Conservation (phyloP, 2,329 filamentous ascomycete genomes). For the Exophiala alcalophila region DNA sequence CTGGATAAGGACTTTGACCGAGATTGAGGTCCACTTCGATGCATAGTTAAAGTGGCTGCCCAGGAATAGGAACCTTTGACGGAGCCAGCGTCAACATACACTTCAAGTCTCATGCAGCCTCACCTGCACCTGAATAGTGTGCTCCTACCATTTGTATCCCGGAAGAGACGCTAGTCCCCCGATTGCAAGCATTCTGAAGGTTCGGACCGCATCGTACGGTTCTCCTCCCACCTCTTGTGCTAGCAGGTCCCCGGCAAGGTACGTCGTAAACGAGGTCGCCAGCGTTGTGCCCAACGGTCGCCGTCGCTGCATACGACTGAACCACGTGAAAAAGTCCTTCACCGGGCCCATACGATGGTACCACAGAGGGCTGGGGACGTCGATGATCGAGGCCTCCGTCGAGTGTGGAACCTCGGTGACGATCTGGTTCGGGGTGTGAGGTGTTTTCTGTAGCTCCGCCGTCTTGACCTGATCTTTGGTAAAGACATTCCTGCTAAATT, state of each 20-base stretch:
- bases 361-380: constrained; percentile 28
- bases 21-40: constrained; percentile 67
- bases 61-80: constrained; percentile 70
- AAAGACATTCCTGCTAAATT: constrained; percentile 20
- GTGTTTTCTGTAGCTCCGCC: constrained; percentile 25
- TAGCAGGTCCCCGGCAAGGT: constrained; percentile 52
- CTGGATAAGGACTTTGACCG: constrained; percentile 74
- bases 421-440: constrained; percentile 25
- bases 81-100: constrained; percentile 4
- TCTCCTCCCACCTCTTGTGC: constrained; percentile 35
- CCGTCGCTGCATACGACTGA: constrained; percentile 61
- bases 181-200: constrained; percentile 68
- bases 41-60: constrained; percentile 79
- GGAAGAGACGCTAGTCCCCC: constrained; percentile 72
- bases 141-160: constrained; percentile 71
- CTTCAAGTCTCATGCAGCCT: too few relatives aligned
- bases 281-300: constrained; percentile 76
- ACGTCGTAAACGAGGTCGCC: constrained; percentile 71
- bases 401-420: constrained; percentile 26
- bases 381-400: constrained; percentile 19
- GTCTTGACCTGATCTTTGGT: constrained; percentile 26
- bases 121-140: too few relatives aligned
- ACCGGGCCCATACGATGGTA: constrained; percentile 30
- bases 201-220: constrained; percentile 67
- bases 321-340: constrained; percentile 30